Percentiles rank a stretch among this genome's conserved stretches.
Evolutionary conservation across 2,329 filamentous ascomycete genomes (phyloP).

Genomic region (Botrytis medusae): DNA sequence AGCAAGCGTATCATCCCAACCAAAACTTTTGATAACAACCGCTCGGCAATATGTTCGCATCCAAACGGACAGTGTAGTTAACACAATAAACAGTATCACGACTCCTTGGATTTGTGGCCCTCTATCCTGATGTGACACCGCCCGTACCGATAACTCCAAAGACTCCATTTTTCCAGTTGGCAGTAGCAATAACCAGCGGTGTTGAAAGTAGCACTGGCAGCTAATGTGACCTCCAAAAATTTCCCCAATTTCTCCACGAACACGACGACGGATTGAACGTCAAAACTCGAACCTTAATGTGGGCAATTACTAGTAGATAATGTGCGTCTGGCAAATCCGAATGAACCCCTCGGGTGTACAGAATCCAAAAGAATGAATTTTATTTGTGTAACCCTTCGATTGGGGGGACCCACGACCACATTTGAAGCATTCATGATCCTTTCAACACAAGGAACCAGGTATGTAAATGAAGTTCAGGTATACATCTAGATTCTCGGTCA

Average conservation of each 20-base stretch:
- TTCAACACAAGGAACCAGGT: not conserved
- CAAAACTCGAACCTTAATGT: not conserved
- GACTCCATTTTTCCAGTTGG: slow-evolving; percentile 7
- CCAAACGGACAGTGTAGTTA: slow-evolving; percentile 37
- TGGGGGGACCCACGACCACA: not conserved
- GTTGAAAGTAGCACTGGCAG: not conserved
- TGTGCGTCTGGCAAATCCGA: not conserved
- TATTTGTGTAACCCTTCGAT: not conserved
- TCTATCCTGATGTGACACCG: slow-evolving; percentile 22
- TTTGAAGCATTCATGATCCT: slow-evolving; percentile 12
- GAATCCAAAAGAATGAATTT: not conserved
- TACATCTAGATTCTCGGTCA: slow-evolving; percentile 10
- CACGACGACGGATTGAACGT: not conserved
- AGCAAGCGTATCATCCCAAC: slow-evolving; percentile 30
- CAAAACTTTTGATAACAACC: slow-evolving; percentile 35
- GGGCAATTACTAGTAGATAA: not conserved
- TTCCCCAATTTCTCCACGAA: slow-evolving; percentile 5
- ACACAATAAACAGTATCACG: slow-evolving; percentile 40
- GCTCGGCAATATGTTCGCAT: slow-evolving; percentile 33
- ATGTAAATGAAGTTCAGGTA: slow-evolving; percentile 6
- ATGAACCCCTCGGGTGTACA: not conserved
- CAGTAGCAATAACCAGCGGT: not conserved
- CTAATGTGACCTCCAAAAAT: not conserved
- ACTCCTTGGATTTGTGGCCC: slow-evolving; percentile 39
- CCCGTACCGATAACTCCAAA: not conserved